These are phyloP conservation scores for Delitschia confertaspora DNA, from an alignment of 495 filamentous ascomycete species.

Conservation along the genomic window DNA sequence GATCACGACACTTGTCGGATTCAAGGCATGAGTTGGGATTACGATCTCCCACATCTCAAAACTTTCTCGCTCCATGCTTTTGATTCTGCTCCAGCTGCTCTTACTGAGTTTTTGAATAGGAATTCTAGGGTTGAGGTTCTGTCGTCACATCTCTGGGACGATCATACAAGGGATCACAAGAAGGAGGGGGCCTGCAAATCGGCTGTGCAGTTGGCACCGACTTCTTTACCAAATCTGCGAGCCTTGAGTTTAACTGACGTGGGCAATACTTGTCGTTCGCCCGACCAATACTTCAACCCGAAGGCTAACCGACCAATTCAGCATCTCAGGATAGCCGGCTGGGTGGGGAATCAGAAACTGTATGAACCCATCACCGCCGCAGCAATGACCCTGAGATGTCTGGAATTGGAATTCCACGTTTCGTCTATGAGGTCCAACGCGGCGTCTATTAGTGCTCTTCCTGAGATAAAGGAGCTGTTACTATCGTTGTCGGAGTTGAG, in stretches of 20 bases:
- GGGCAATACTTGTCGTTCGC: not conserved
- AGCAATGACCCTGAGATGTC: not conserved
- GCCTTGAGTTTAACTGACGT: not conserved
- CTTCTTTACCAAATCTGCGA: conserved; percentile 3
- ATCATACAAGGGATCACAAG: not conserved
- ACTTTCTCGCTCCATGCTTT: conserved; percentile 6
- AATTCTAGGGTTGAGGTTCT: conserved; percentile 5
- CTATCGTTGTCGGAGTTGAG: not conserved
- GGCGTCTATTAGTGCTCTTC: no score
- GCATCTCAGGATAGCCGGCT: conserved; percentile 4
- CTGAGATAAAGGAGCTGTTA: conserved; percentile 1
- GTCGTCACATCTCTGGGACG: no score
- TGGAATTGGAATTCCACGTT: conserved; percentile 7
- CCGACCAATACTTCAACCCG: conserved; percentile 1
- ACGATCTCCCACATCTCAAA: conserved; percentile 9
- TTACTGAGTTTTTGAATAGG: conserved; percentile 1
- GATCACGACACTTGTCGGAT: conserved; percentile 17
- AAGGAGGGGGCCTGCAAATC: not conserved
- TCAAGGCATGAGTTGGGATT: conserved; percentile 16
- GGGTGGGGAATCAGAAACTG: not conserved
- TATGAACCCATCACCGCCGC: no score
- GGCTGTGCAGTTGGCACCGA: not conserved
- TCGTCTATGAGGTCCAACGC: no score
- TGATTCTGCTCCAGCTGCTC: not conserved
- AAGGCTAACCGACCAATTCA: conserved; percentile 1